phyloP scores from a whole-genome alignment of 306 rosid species.

The Pyrus communis region DNA sequence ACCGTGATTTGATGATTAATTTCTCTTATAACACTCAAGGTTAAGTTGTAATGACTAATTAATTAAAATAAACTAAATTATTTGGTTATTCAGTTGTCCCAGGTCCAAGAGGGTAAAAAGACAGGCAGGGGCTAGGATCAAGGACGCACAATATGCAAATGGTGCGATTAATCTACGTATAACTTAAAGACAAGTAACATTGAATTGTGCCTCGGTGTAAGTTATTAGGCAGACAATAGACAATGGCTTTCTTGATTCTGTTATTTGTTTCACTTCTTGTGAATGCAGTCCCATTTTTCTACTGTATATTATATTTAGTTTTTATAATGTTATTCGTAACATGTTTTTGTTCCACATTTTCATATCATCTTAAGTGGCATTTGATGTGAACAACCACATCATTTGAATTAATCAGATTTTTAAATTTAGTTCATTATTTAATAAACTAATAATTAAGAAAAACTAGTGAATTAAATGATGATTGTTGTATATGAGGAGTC shows the following conservation, averaged over 20 bases:
- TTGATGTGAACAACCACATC: too few relatives aligned
- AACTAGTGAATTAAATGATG: too few relatives aligned
- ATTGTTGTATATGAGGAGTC: too few relatives aligned
- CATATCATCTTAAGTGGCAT: too few relatives aligned
- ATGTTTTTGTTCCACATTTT: too few relatives aligned
- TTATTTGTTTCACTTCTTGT: background rate
- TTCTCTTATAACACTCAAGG: background rate
- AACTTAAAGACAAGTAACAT: slow-evolving; percentile 37
- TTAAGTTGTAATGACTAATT: background rate
- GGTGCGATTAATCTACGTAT: background rate
- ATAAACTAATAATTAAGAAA: too few relatives aligned
- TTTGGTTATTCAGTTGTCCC: background rate
- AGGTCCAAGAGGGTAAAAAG: slow-evolving; percentile 14
- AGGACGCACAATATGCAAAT: slow-evolving; percentile 36
- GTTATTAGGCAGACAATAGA: background rate
- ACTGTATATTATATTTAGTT: background rate
- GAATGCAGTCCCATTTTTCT: background rate
- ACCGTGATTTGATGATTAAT: background rate
- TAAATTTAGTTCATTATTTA: too few relatives aligned
- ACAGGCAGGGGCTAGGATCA: slow-evolving; percentile 27
- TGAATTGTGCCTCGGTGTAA: slow-evolving; percentile 33
- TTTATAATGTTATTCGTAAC: too few relatives aligned
- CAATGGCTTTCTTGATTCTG: slow-evolving; percentile 8
- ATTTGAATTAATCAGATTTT: too few relatives aligned
- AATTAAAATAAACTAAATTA: background rate